phyloP scores from a whole-genome alignment of 176 grass and related monocot species.

The Aegilops tauschii region DNA sequence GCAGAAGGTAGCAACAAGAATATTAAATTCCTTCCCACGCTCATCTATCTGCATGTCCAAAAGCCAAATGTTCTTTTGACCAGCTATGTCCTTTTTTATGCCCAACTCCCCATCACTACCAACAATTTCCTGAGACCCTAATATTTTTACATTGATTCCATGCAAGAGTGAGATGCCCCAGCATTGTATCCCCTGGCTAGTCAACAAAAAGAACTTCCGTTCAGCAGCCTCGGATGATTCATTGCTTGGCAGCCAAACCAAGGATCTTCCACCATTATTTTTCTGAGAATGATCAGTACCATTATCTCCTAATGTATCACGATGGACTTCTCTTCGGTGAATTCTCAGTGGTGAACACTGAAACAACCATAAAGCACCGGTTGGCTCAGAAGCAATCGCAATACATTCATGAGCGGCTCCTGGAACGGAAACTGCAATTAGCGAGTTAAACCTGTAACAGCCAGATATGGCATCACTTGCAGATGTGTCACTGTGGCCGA shows the following conservation, averaged over 20 bases:
- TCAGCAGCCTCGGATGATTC: conserved; percentile 44
- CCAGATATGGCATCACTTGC: conserved; percentile 36
- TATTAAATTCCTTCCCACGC: conserved; percentile 67
- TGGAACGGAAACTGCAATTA: conserved; percentile 64
- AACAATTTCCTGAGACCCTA: conserved; percentile 74
- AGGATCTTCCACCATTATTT: conserved; percentile 56
- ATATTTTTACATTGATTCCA: conserved; percentile 48
- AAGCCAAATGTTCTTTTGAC: conserved; percentile 98
- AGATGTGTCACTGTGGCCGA: conserved; percentile 9
- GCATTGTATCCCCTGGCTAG: conserved; percentile 74
- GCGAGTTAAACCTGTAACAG: conserved; percentile 53
- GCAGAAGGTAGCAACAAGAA: conserved; percentile 97
- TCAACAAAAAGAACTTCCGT: conserved; percentile 76
- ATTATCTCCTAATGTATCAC: conserved; percentile 36
- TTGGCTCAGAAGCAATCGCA: conserved; percentile 58
- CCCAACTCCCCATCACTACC: conserved; percentile 76
- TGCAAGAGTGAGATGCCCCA: conserved; percentile 64
- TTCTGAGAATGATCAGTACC: conserved; percentile 37
- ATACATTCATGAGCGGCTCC: conserved; percentile 53
- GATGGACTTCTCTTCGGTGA: conserved; percentile 44
- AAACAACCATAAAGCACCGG: conserved; percentile 66
- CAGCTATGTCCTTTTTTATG: conserved; percentile 97
- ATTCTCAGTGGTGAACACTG: conserved; percentile 58
- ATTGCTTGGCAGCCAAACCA: conserved; percentile 68
- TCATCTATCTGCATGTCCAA: conserved; percentile 95